A percentile compares a stretch with the other conserved stretches of the same genome.
Conservation (phyloP, 2,329 filamentous ascomycete genomes). For the Colletotrichum orbiculare region DNA sequence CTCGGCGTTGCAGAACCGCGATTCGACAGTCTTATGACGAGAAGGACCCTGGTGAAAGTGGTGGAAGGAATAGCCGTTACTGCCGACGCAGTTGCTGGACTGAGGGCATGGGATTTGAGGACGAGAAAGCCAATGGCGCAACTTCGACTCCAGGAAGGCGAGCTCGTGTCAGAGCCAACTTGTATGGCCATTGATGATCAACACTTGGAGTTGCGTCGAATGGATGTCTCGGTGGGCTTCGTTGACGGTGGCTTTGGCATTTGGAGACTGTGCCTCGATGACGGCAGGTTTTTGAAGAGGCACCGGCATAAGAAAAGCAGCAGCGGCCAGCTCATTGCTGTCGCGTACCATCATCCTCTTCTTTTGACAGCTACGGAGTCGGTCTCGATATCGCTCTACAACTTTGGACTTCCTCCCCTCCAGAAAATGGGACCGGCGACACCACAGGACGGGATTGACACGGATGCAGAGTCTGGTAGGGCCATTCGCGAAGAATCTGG, state of each 20-base stretch:
- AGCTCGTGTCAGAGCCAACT: slow-evolving; percentile 58
- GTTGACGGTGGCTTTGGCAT: slow-evolving; percentile 76
- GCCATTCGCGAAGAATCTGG: slow-evolving; percentile 21
- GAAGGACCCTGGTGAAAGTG: slow-evolving; percentile 80
- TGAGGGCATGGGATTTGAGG: slow-evolving; percentile 83
- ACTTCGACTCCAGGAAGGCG: slow-evolving; percentile 45
- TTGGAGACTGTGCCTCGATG: slow-evolving; percentile 68
- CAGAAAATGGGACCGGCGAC: not conserved
- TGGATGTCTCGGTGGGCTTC: slow-evolving; percentile 77
- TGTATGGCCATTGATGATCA: slow-evolving; percentile 74
- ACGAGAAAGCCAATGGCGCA: slow-evolving; percentile 70
- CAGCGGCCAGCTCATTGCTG: slow-evolving; percentile 73
- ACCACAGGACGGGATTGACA: not conserved
- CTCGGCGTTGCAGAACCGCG: slow-evolving; percentile 66
- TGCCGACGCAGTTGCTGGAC: slow-evolving; percentile 73
- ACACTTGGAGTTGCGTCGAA: slow-evolving; percentile 50
- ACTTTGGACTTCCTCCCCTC: slow-evolving; percentile 56
- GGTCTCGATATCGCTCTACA: slow-evolving; percentile 82
- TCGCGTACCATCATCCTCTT: slow-evolving; percentile 81
- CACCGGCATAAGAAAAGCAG: slow-evolving; percentile 72
- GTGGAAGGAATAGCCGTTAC: slow-evolving; percentile 82
- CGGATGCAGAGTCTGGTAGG: slow-evolving; percentile 15
- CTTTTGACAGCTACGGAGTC: slow-evolving; percentile 81
- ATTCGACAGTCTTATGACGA: slow-evolving; percentile 41
- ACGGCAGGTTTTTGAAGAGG: slow-evolving; percentile 55